phyloP scores from a whole-genome alignment of 345 rosid genomes.

The Geranium brycei region DNA sequence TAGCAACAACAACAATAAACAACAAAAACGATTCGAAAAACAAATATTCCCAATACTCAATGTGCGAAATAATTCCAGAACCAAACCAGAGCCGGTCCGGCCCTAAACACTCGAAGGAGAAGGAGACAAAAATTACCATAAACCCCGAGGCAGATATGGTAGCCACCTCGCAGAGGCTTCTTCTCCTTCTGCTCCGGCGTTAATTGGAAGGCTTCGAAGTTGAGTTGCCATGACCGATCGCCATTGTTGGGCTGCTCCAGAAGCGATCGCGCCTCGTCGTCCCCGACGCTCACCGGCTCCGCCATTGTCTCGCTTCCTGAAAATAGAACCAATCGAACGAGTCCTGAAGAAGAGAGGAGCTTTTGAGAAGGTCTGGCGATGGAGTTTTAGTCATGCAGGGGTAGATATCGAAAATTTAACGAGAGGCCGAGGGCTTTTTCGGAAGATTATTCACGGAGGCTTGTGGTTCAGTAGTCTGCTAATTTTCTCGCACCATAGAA shows the following conservation, averaged over 20 bases:
- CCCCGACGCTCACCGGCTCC: constrained; percentile 17
- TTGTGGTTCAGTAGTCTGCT: neutral
- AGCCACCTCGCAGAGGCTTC: constrained; percentile 29
- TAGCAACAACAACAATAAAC: neutral
- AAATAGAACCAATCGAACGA: neutral
- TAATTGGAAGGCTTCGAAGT: constrained; percentile 64
- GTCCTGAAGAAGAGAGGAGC: neutral
- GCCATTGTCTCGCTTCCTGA: constrained; percentile 21
- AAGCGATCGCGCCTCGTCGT: constrained; percentile 51
- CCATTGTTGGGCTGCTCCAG: constrained; percentile 31
- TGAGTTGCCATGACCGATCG: constrained; percentile 77
- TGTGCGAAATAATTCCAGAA: neutral
- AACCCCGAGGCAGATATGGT: constrained; percentile 71
- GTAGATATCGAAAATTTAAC: constrained; percentile 8
- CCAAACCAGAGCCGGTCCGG: neutral
- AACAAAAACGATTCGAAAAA: neutral
- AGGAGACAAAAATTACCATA: constrained; percentile 27
- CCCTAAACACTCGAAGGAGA: neutral
- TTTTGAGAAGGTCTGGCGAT: neutral
- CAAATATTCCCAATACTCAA: neutral
- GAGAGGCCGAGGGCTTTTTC: constrained; percentile 14
- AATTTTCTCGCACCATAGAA: neutral
- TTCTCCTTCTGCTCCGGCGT: constrained; percentile 42
- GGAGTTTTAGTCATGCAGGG: neutral
- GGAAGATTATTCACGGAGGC: constrained; percentile 4